Evolutionary conservation across 2,329 filamentous ascomycete species (phyloP), one percentile per base, ranked within the genome.

Genomic region (Bipolaris sorokiniana): DNA sequence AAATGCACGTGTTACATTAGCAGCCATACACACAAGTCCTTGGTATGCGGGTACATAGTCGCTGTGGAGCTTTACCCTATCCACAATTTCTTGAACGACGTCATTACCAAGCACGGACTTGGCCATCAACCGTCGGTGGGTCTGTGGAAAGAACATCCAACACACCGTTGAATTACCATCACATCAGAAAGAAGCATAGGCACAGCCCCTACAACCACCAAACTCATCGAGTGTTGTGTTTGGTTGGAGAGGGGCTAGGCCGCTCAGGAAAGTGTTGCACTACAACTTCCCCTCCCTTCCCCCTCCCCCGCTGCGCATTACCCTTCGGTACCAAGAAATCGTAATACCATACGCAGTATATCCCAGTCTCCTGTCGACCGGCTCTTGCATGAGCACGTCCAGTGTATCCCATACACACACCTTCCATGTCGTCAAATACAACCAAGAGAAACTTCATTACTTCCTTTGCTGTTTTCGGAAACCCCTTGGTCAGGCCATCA

Each of bases 221-320:
- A 33, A 28, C 44, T 52, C 26, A 20, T 23, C 22, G 33, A 36
- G 6, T 44, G 40, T 31, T 15, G 5, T 15, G 31, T 36, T 26
- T 37, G 34, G 40, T 7, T 41, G 28, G 22, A 48, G 48, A 31
- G 23, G 37, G 34, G 22, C 42, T 28, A 34, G 18, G 26, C 31
- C 28, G 48, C 36, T 42, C 23, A 47, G 38, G 52, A 16, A 34
- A 20, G 48, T 52, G 36, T 52, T 42, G 54, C 23, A 11, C 22
- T 46, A 33, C 26, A 45, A 40, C 41, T 20, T 47, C 36, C 48
- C 42, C 38, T 51, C 36, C 48, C 42, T 20, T 13, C 18, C 38
- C 18, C 20, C 50, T 47, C 51, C 41, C 54, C 54, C 49, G 54
- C 54, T 53, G 44, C 38, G 34, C 40, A 40, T 44, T 38, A 41